Evolutionary conservation across 2,329 filamentous ascomycete genomes (phyloP), one percentile per base, ranked within the genome.

Genomic region (Monosporascus sp.): DNA sequence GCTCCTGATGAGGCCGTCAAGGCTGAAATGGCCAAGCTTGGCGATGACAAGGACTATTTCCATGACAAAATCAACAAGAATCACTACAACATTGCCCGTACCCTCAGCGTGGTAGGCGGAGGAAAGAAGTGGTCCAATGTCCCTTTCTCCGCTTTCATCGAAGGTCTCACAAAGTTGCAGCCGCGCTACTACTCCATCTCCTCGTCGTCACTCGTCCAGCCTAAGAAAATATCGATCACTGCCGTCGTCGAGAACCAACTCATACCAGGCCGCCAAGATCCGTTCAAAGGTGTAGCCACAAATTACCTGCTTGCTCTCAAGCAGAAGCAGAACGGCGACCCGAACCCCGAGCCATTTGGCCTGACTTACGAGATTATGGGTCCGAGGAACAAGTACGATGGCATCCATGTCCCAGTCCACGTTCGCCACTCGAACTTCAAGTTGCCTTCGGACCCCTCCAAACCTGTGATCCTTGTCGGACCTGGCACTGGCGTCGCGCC

Each of bases 171-270:
- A 74, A 97, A 97, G 78, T 85, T 99, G 53, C 94, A 99, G 72
- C 93, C 94, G 39, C 90, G 94, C 49, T 99, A 97, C 80, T 99
- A 99, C 78, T 99, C 95, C 49, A 99, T 99, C 71, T 99, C 94
- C 2, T 99, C 95, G 1, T 97, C 94, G 1, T 97, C 94, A 7
- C 72, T 91, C 8, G 92, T 96, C 17, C 92, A 99, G 69, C 92
- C 94, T 69, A 87, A 96, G 74, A 93, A 91, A 76, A 91, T 99
- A 61, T 90, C 94, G 56, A 88, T 99, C 65, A 99, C 94, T 17
- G 93, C 93, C 53, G 88, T 97, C 41, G 93, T 99, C 54, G 94
- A 97, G 71, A 90, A 87, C 14, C 81, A 91, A 62, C 74, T 83
- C 54, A 82, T 96, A 59, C 86, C 90, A 20, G 89, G 89, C 60